Base-by-base conservation (phyloP, 805 yeast species). In the Ogataea trehaloabstinens region DNA sequence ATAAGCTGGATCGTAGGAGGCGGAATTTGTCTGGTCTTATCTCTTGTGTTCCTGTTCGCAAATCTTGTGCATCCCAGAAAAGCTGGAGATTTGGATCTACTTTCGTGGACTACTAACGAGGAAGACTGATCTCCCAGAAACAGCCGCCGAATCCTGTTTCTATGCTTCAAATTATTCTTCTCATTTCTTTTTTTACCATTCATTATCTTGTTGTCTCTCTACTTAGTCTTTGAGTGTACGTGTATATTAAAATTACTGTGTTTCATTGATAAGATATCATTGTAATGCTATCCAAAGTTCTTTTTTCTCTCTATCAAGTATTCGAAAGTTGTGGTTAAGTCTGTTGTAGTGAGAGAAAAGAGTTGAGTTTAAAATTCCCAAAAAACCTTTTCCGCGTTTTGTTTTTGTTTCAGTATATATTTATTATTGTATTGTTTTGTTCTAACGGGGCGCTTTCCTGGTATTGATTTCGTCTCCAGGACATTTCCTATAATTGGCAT, bases 1-100 rank as follows among this genome's bases (percentile, higher is more conserved):
- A 70, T 78, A 36, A 68, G 78, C 28, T 85, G 90, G 84, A 73
- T 85, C 46, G 85, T 76, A 22, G 84, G 81, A 36, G 95, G 93
- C 17, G 82, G 80, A 21, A 64, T 85, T 11, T 82, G 90, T 57
- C 65, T 81, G 22, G 53, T 78, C 1, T 63, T 84, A 49, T 80
- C 81, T 1, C 29, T 81, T 1, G 58, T 66, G 6, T 70, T 84
- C 45, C 55, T 79, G 45, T 51, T 69, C 4, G 72, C 81, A 24
- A 80, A 82, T 55, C 34, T 79, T n/a, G 48, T 82, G 16, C 73
- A 73, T 38, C 89, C 89, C 15, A 74, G 93, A 63, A 81, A 74
- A 50, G 66, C 78, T 6, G 95, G 89, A 11, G 95, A 85, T 53
- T 71, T 76, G n/a, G 67, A 71, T n/a, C 65, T 73, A 48, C 67